Evolutionary conservation across 202 grass and related monocot species (phyloP).

Genomic region (Hordeum pubiflorum): DNA sequence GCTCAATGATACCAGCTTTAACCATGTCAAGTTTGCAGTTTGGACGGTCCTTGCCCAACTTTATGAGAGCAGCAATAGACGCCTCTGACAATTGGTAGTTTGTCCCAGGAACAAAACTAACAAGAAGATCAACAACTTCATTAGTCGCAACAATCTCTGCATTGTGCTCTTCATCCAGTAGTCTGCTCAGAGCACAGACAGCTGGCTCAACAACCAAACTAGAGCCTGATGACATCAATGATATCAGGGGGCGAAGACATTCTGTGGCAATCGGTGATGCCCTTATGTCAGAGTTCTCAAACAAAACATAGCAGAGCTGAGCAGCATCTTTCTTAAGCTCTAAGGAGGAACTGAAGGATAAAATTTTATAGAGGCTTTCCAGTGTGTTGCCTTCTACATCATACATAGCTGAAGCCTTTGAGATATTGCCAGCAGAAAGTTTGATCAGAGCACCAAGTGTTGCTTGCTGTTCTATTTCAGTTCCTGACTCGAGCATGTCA

Average conservation of each 20-base stretch:
- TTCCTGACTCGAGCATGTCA: conserved; percentile 91
- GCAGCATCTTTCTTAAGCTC: conserved; percentile 90
- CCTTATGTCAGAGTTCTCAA: conserved; percentile 70
- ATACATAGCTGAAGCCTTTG: conserved; percentile 73
- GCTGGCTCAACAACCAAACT: conserved; percentile 55
- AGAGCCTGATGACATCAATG: conserved; percentile 62
- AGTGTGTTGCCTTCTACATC: conserved; percentile 74
- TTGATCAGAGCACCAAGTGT: conserved; percentile 77
- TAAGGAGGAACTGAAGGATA: conserved; percentile 58
- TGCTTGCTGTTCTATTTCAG: conserved; percentile 87
- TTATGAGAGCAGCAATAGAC: conserved; percentile 78
- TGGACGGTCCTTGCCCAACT: conserved; percentile 89
- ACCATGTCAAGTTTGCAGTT: conserved; percentile 96
- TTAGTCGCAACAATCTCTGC: conserved; percentile 71
- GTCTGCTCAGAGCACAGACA: conserved; percentile 68
- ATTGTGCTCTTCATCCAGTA: conserved; percentile 85
- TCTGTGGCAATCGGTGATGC: conserved; percentile 62
- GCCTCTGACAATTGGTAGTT: conserved; percentile 72
- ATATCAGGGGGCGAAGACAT: conserved; percentile 78
- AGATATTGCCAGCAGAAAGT: conserved; percentile 62
- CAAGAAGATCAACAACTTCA: conserved; percentile 81
- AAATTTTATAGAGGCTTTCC: conserved; percentile 86
- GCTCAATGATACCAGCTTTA: conserved; percentile 88
- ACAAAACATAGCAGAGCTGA: conserved; percentile 84
- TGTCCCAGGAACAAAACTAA: conserved; percentile 64